Base-by-base conservation (phyloP, 2,329 filamentous ascomycete genomes). In the Colletotrichum godetiae region DNA sequence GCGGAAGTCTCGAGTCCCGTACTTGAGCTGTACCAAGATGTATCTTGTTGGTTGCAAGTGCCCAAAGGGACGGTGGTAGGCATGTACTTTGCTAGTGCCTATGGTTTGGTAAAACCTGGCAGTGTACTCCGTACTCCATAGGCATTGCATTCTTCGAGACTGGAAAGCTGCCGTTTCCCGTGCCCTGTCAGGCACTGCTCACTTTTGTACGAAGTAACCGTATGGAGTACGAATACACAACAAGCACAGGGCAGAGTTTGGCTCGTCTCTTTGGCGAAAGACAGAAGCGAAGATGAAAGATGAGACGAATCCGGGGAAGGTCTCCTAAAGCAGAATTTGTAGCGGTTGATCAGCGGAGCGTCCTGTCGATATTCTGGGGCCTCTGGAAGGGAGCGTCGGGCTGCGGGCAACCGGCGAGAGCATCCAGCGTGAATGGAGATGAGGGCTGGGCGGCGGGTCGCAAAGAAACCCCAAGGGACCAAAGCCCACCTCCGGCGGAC, bases 331-430 rank as follows among this genome's bases (percentile, higher is more conserved):
- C 53, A 66, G 56, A 22, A 35, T 37, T 15, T 55, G 35, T 64
- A 56, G 60, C 12, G 37, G 71, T 57, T 73, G 71, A 73, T 73
- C 71, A 61, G 71, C 67, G 67, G 67, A 66, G 60, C 55, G 33
- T 68, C 65, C 42, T 24, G 64, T 58, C 57, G 37, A 57, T 68
- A 31, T 42, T 24, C 64, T 27, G 57, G 68, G 27, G 35, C 27
- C 22, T 19, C n/a, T 22, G 42, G 22, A 42, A 29, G 59, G 58
- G 11, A 61, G 22, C 8, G 31, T 66, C 62, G 52, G 62, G 35
- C 62, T 42, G 52, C 22, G 33, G 62, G 35, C 62, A 57, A 31
- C 15, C 53, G 53, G 53, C 33, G 42, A 27, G 42, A 52, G 42
- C 27, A 10, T 37, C 37, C 13, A 49, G 42, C 19, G 42, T 49